Base-by-base conservation (phyloP, 306 rosid genomes). In the Datisca glomerata region DNA sequence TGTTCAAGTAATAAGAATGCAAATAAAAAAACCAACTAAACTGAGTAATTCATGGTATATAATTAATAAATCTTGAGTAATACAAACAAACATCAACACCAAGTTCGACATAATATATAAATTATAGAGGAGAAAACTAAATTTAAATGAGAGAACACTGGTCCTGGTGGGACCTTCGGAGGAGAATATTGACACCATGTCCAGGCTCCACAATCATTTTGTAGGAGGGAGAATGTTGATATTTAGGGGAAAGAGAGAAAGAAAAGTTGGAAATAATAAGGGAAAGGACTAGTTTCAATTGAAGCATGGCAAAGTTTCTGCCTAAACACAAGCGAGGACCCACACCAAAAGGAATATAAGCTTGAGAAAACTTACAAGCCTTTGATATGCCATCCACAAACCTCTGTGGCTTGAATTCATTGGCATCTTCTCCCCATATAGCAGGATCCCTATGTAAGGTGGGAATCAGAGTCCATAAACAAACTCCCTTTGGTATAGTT, bases 171-270 rank as follows among this genome's bases (percentile, higher is more conserved):
- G 36, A 31, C 70, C 56, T 79, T 49, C 51, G 57, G 25, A 87
- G 29, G 25, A 71, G 29, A 47, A 87, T 50, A 21, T 68, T 57
- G 0, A 83, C 79, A 14, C 95, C 93, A 47, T 76, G 45, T 20
- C 71, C 79, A 0, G 97, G 97, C 57, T 60, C 94, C 15, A 89
- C 86, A 36, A 89, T 70, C 97, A 89, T 79, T 13, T 72, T 72
- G 49, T 63, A 83, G 2, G 79, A 69, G 0, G 97, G 97, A 39
- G 71, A 83, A 32, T 89, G 97, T 40, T 6, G 63, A 45, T 89
- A 83, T 6, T 59, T 59, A 18, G 89, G 83, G 25, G 97, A 89
- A 2, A 83, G 33, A 4, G 93, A 63, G 60, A 89, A 72, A 22
- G 56, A 41, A 40, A 89, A 79, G 46, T 62, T 78, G 46, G 79